phyloP scores from a whole-genome alignment of 2,329 filamentous ascomycete genomes.

The Xylaria sp. region DNA sequence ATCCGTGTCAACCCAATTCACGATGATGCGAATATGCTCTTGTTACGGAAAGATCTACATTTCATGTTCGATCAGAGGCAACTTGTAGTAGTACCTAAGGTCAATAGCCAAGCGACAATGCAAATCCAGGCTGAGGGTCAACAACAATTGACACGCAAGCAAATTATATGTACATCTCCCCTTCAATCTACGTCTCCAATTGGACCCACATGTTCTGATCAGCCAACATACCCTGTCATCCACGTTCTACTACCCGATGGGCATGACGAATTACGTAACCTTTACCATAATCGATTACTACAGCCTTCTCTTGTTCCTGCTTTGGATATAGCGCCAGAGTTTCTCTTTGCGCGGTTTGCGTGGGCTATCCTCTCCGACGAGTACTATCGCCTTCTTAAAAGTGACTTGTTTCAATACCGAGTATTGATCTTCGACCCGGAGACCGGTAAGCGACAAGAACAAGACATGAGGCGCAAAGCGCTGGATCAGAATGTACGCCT shows the following conservation, averaged over 20 bases:
- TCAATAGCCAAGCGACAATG: too few relatives aligned
- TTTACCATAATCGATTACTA: background rate
- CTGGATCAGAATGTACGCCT: background rate
- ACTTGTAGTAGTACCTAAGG: background rate
- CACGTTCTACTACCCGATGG: background rate
- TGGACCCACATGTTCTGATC: too few relatives aligned
- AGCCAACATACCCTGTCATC: background rate
- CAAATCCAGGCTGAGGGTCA: too few relatives aligned
- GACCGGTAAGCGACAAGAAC: background rate
- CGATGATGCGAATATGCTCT: background rate
- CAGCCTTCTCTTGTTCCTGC: background rate
- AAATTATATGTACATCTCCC: too few relatives aligned
- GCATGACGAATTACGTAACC: background rate
- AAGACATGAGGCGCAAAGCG: background rate
- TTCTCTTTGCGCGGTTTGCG: conserved; percentile 2
- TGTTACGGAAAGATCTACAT: background rate
- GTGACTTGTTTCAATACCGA: background rate
- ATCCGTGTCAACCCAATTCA: background rate
- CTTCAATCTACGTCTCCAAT: too few relatives aligned
- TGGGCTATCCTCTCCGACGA: background rate
- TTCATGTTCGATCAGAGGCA: background rate
- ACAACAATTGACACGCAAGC: background rate
- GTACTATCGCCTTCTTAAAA: background rate
- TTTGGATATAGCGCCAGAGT: conserved; percentile 4
- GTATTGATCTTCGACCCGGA: conserved; percentile 1